These are phyloP conservation scores for Wickerhamomyces hampshirensis DNA, from an alignment of 805 yeast genomes.

Conservation along the genomic window DNA sequence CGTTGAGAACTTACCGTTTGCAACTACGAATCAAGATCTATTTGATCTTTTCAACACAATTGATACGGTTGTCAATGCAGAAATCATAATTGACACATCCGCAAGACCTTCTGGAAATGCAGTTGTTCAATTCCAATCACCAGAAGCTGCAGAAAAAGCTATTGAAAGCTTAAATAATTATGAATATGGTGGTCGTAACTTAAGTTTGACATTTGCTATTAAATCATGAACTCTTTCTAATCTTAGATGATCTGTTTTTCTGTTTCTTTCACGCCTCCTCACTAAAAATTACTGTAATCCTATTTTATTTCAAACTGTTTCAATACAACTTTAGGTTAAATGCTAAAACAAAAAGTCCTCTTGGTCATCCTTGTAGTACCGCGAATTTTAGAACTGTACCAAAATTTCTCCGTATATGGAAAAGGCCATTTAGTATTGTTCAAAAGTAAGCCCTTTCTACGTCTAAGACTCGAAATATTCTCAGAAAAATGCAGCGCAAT, in stretches of 20 bases:
- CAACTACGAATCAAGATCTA: conserved; percentile 82
- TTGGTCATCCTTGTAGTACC: too few species aligned
- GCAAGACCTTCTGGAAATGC: conserved; percentile 81
- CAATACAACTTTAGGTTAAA: too few species aligned
- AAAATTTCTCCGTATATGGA: too few species aligned
- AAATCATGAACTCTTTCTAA: conserved; percentile 12
- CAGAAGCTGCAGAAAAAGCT: conserved; percentile 68
- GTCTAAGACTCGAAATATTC: too few species aligned
- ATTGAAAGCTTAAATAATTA: conserved; percentile 72
- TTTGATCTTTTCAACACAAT: conserved; percentile 81
- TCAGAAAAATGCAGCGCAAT: not conserved
- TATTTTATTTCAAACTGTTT: too few species aligned
- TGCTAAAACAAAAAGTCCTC: too few species aligned
- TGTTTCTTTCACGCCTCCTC: too few species aligned
- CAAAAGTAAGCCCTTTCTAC: too few species aligned
- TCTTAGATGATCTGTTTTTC: too few species aligned
- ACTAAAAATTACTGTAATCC: too few species aligned
- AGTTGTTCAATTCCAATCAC: conserved; percentile 70
- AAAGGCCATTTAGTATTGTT: too few species aligned
- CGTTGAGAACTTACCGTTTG: conserved; percentile 80
- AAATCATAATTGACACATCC: conserved; percentile 53
- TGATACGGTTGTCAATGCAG: conserved; percentile 73
- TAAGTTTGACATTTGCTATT: conserved; percentile 62
- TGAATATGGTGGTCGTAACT: conserved; percentile 76
- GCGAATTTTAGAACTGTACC: too few species aligned